phyloP scores from a whole-genome alignment of 1,284 basidiomycete species.

The Kalmanozyma brasiliensis region DNA sequence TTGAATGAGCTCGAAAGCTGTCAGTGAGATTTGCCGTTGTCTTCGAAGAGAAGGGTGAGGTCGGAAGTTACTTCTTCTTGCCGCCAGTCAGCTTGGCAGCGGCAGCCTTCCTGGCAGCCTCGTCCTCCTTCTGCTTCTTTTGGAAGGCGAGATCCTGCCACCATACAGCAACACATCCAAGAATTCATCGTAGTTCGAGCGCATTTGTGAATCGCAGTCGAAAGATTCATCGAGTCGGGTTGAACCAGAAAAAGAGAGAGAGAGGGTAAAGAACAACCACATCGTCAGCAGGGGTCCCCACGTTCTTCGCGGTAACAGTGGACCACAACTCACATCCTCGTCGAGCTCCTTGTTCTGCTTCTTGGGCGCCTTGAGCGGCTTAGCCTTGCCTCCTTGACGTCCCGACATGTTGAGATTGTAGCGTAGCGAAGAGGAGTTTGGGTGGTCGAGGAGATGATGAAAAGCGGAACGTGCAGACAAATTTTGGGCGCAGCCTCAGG shows the following conservation, averaged over 20 bases:
- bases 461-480: conserved; percentile 2
- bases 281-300: background rate
- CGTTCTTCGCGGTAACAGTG: too few relatives aligned
- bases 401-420: conserved; percentile 48
- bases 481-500: conserved; percentile 8
- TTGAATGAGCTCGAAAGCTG: background rate
- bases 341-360: conserved; percentile 60
- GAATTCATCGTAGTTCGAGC: background rate
- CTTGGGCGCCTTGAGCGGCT: conserved; percentile 63
- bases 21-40: too few relatives aligned
- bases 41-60: too few relatives aligned
- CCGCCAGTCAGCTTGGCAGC: conserved; percentile 52
- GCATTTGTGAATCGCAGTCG: background rate
- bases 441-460: conserved; percentile 1
- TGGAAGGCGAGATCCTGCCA: conserved; percentile 60
- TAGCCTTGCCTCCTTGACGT: conserved; percentile 63
- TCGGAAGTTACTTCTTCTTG: conserved; percentile 58
- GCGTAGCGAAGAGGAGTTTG: background rate
- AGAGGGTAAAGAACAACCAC: background rate
- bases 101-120: conserved; percentile 60
- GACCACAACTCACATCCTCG: conserved; percentile 60
- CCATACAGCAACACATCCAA: background rate
- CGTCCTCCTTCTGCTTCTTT: conserved; percentile 61
- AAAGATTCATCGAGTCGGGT: background rate
- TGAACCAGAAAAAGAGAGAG: background rate